Evolutionary conservation across 2,329 filamentous ascomycete genomes (phyloP), one percentile per base, ranked within the genome.

Genomic region (Huntiella bhutanensis): DNA sequence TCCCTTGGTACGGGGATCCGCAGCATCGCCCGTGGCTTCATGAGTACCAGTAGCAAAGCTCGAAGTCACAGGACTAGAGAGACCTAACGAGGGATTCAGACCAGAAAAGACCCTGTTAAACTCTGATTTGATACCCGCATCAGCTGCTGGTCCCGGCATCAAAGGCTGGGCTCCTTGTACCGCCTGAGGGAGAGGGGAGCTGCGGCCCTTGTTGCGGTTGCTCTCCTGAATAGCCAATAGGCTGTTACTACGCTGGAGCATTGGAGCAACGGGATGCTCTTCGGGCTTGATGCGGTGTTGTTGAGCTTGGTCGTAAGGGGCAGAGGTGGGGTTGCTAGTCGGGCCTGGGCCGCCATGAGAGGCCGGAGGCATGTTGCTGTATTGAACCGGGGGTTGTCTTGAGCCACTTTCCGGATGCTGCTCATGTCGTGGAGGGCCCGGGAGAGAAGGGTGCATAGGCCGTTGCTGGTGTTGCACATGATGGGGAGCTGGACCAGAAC

Each of bases 71-170:
- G 72, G 70, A 53, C 70, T 74, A 11, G 70, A 67, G 33, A 67
- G 62, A 17, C 65, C 66, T 32, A 71, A 67, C 51, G 67, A 73
- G 53, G 66, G 73, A 49, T 68, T 87, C 53, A 96, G 85, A n/a
- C 88, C 88, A 13, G 84, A 85, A 62, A 94, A 95, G 70, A 95
- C 93, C 51, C 85, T 79, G 22, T 87, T 87, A 58, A 95, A 87
- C 59, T 95, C 88, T 58, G 79, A 92, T 67, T 95, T 94, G 57
- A 95, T 93, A 38, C 82, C 82, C 8, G 85, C 82, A 59, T 94
- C 86, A 12, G 80, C 82, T 11, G 77, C 75, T 4, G 85, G 83
- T 3, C 82, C 83, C 45, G 82, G 72, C 35, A 82, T 73, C 54
- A 86, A 82, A 12, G 80, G 76, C 59, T 94, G 87, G 1, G 83